Evolutionary conservation across 805 yeast genomes (phyloP), one percentile per base, ranked within the genome.

Genomic region (Candida maris): DNA sequence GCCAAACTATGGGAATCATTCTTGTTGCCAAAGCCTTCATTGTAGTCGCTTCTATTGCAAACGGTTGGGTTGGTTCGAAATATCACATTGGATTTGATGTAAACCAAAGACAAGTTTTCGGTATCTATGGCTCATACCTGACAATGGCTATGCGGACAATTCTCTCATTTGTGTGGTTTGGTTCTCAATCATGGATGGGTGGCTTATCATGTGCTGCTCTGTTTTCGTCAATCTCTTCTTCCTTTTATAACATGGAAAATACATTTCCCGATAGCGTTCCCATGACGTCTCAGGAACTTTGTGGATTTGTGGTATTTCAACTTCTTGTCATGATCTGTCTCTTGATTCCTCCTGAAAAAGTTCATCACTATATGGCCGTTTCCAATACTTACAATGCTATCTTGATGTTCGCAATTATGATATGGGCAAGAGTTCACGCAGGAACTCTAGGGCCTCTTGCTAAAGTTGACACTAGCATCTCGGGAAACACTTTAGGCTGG

Each of bases 71-170:
- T 6, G 39, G 39, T 19, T 24, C 56, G 9, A 67, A 71, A 34
- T 72, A 65, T 61, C 73, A 70, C 44, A 61, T 73, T 33, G 76
- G 77, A 1, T 72, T 59, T 44, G 64, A 76, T 4, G 60, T 72
- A 10, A 61, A 59, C 33, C 59, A 63, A 18, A 53, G 77, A 34
- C 61, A 61, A 38, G 56, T 68, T 2, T 71, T 67, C 52, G 77
- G 78, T 2, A 56, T 71, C 26, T 51, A 57, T 35, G 75, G 77
- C 1, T 59, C 73, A 4, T 59, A 50, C 32, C 34, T 70, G 19
- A 69, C 70, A n/a, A 55, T 72, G 22, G 41, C 62, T 7, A 64
- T 65, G 38, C 57, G 78, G 50, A 60, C 65, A 33, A 56, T 68
- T 19, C 52, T 71, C 19, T 63, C 69, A 23, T 59, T 67, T 22